Base-by-base conservation (phyloP, 2,329 filamentous ascomycete genomes). In the Cladophialophora bantiana region DNA sequence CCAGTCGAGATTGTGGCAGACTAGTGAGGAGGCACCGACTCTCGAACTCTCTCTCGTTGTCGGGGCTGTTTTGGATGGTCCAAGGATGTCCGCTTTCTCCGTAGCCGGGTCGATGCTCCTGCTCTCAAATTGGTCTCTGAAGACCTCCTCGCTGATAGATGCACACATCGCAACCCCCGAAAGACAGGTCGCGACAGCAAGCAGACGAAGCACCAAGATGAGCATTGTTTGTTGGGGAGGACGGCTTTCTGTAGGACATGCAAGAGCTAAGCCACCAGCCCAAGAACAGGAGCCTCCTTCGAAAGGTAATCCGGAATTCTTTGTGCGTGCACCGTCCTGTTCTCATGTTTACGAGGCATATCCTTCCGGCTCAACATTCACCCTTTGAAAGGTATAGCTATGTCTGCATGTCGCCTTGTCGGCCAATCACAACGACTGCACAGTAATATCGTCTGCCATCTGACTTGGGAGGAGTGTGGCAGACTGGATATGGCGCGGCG, bases 111-210 rank as follows among this genome's bases (percentile, higher is more conserved):
- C 45, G 45, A 50, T 50, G 4, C 20, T 26, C 6, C n/a, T 7
- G 4, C 15, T 7, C 18, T 9, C 18, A 12, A 9, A 18, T 3
- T 62, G 52, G 7, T 59, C 50, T 36, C 18, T 42, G 34, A 64
- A 31, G 26, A 66, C 32, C 38, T 65, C 35, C 13, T 63, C 59
- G 35, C 67, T 69, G 59, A 66, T 64, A 15, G 32, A 42, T 4
- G 63, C 60, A 40, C 67, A 69, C 18, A 53, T 31, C 3, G 53
- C 57, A n/a, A 69, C 64, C 10, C 67, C 67, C 18, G 38, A 58
- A 12, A 62, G 12, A 34, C 62, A 65, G 13, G 52, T 20, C 7
- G 34, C 35, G 48, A 69, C 58, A 50, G 67, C 67, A 32, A 69
- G 36, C 12, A 69, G 48, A 18, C 67, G 60, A 18, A 66, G 20